Conservation (phyloP, 768 basidiomycete genomes). For the Mycena haematopus region DNA sequence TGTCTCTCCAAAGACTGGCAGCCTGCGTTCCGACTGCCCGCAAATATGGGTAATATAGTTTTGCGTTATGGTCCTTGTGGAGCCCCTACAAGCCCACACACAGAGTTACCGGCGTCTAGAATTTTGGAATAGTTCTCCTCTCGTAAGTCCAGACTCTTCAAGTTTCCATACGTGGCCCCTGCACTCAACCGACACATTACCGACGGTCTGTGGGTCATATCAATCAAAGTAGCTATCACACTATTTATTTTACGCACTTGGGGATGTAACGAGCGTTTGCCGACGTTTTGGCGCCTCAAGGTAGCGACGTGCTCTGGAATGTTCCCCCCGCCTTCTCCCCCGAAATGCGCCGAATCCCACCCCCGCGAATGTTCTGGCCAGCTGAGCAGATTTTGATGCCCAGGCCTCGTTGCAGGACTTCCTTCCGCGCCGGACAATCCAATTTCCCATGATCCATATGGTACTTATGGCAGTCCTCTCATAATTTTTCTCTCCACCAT, state of each 20-base stretch:
- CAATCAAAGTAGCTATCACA: conserved; percentile 19
- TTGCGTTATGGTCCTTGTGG: conserved; percentile 8
- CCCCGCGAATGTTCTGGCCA: conserved; percentile 1
- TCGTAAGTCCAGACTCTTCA: conserved; percentile 23
- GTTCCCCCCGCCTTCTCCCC: conserved; percentile 22
- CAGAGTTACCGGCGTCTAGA: conserved; percentile 2
- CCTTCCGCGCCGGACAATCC: conserved; percentile 13
- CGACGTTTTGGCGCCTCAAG: conserved; percentile 30
- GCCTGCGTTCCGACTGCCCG: not conserved
- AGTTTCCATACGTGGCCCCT: conserved; percentile 19
- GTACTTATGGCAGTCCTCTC: conserved; percentile 26
- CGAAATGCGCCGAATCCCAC: too few relatives aligned
- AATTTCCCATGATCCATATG: conserved; percentile 21
- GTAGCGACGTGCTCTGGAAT: conserved; percentile 26
- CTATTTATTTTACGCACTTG: conserved; percentile 8
- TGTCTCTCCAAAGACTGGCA: conserved; percentile 2
- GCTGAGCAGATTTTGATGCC: conserved; percentile 20
- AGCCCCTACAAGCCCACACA: conserved; percentile 1
- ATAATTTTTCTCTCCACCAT: conserved; percentile 21
- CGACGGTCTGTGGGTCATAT: conserved; percentile 1
- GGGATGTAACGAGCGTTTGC: conserved; percentile 21
- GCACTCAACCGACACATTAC: not conserved
- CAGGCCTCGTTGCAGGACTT: conserved; percentile 33
- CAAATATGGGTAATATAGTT: not conserved
- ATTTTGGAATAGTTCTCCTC: conserved; percentile 18